Evolutionary conservation across 345 rosid species (phyloP).

Genomic region (Aurinia saxatilis): DNA sequence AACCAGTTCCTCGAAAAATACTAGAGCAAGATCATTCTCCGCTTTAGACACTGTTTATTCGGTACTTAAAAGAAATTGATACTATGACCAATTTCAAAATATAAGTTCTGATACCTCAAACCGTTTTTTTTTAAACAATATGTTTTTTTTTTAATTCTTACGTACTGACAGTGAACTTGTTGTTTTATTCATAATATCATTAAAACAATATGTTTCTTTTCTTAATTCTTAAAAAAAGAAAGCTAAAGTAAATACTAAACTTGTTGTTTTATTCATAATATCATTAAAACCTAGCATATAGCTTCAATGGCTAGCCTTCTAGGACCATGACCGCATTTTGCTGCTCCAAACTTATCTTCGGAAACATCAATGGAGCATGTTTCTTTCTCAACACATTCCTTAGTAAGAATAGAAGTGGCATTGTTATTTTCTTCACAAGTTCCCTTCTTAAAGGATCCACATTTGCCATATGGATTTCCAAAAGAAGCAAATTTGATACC

Average conservation of each 20-base stretch:
- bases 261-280: neutral
- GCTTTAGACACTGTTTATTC: neutral
- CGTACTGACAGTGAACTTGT: too few species aligned
- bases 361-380: conserved; percentile 33
- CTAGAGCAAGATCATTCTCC: conserved; percentile 54
- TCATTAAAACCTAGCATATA: conserved; percentile 33
- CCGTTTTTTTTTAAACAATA: too few species aligned
- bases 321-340: conserved; percentile 15
- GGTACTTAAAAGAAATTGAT: too few species aligned
- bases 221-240: too few species aligned
- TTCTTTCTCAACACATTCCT: conserved; percentile 43
- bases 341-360: conserved; percentile 27
- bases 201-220: too few species aligned
- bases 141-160: too few species aligned
- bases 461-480: conserved; percentile 39
- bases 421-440: conserved; percentile 23
- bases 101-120: too few species aligned
- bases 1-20: conserved; percentile 55
- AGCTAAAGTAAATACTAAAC: too few species aligned
- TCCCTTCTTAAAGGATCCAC: conserved; percentile 39
- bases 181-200: conserved; percentile 5
- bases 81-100: too few species aligned
- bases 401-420: neutral
- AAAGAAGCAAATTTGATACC: conserved; percentile 37
- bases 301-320: conserved; percentile 48